Percentiles rank a stretch among this genome's conserved stretches.
These are phyloP conservation scores for Lindgomyces ingoldianus DNA, from an alignment of 495 filamentous ascomycete species.

Conservation along the genomic window DNA sequence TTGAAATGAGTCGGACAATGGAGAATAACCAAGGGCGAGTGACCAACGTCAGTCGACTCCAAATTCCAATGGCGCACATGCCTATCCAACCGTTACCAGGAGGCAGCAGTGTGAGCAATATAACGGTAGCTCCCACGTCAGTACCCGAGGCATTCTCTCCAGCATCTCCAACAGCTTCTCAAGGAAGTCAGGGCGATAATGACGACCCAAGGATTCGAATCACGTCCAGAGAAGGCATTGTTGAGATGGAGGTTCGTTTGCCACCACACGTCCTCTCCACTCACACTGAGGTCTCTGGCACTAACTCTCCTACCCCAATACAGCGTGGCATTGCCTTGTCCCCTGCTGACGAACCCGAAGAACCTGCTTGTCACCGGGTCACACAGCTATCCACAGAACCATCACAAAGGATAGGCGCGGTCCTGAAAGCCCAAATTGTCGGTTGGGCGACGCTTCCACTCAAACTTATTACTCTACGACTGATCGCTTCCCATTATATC, in stretches of 20 bases:
- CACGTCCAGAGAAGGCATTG: conserved; percentile 34
- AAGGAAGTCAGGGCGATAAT: conserved; percentile 20
- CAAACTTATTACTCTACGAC: conserved; percentile 19
- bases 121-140: not conserved
- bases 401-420: conserved; percentile 23
- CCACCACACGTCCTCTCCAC: conserved; percentile 20
- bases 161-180: conserved; percentile 27
- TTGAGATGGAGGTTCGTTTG: conserved; percentile 35
- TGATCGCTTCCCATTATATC: conserved; percentile 24
- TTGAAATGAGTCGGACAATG: not conserved
- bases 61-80: conserved; percentile 3
- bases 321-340: not conserved
- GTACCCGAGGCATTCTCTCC: not conserved
- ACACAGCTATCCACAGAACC: conserved; percentile 30
- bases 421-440: conserved; percentile 30
- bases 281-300: conserved; percentile 4
- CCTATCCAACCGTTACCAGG: not conserved
- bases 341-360: not conserved
- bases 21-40: conserved; percentile 7
- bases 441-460: conserved; percentile 27
- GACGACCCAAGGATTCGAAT: conserved; percentile 34
- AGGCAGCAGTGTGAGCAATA: not conserved
- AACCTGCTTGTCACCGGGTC: conserved; percentile 17
- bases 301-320: not conserved
- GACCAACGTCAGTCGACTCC: conserved; percentile 15